Percentiles rank a stretch among this genome's conserved stretches.
phyloP scores from a whole-genome alignment of 1,139 yeast genomes.

The Blastobotrys illinoisensis region DNA sequence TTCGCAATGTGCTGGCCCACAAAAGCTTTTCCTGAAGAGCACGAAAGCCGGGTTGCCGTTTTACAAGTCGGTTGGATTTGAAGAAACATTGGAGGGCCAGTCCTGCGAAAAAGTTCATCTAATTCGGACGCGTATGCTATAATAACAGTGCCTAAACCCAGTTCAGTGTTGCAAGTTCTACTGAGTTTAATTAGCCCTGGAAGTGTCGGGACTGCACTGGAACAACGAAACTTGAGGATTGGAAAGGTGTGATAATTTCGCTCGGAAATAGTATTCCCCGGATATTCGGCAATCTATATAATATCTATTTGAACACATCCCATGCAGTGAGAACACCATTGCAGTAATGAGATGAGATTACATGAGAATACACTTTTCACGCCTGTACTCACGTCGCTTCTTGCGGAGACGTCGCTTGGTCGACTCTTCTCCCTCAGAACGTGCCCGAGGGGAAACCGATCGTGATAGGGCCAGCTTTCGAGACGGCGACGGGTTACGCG shows the following conservation, averaged over 20 bases:
- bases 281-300: too few relatives aligned
- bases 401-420: not conserved
- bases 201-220: too few relatives aligned
- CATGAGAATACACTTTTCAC: constrained; percentile 28
- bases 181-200: too few relatives aligned
- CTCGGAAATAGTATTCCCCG: too few relatives aligned
- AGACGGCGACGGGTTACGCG: not conserved
- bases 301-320: too few relatives aligned
- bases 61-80: constrained; percentile 3
- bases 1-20: not conserved
- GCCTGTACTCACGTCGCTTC: constrained; percentile 20
- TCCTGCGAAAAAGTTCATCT: constrained; percentile 4
- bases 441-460: not conserved
- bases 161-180: too few relatives aligned
- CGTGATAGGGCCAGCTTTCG: not conserved
- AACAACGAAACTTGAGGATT: too few relatives aligned
- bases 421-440: not conserved
- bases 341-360: constrained; percentile 10
- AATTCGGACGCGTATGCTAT: not conserved
- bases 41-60: constrained; percentile 3
- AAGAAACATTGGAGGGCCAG: constrained; percentile 5
- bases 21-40: constrained; percentile 4
- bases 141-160: too few relatives aligned
- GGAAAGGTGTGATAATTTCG: too few relatives aligned
- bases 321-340: not conserved